Conservation (phyloP, 345 rosid genomes). For the Diplotaxis tenuifolia region DNA sequence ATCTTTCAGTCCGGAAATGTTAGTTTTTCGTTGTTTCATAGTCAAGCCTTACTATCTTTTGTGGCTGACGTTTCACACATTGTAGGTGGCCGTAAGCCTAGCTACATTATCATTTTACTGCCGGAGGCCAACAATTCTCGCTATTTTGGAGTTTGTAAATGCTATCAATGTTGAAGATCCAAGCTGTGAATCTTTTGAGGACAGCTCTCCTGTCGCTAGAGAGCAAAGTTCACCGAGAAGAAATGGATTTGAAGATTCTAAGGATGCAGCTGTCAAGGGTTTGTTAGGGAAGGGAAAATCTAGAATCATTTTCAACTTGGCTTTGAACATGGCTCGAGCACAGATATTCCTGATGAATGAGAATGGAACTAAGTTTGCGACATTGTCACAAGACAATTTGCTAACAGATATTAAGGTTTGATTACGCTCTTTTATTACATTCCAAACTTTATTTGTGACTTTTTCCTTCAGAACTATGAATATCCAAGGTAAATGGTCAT, state of each 20-base stretch:
- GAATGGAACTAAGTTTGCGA: slow-evolving; percentile 79
- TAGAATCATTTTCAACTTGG: slow-evolving; percentile 70
- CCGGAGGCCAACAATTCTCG: slow-evolving; percentile 91
- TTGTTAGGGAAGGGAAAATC: slow-evolving; percentile 94
- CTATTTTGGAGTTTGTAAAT: slow-evolving; percentile 83
- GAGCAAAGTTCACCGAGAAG: slow-evolving; percentile 44
- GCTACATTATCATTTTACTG: slow-evolving; percentile 92
- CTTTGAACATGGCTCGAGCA: slow-evolving; percentile 84
- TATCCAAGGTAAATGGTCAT: slow-evolving; percentile 1
- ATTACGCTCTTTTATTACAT: slow-evolving; percentile 21
- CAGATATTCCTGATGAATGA: slow-evolving; percentile 92
- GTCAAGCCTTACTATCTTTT: slow-evolving; percentile 21
- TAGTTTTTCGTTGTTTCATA: slow-evolving; percentile 11
- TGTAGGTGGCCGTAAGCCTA: slow-evolving; percentile 74
- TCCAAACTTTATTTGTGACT: neutral
- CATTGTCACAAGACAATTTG: slow-evolving; percentile 85
- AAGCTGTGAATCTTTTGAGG: slow-evolving; percentile 55
- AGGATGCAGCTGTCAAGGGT: slow-evolving; percentile 77
- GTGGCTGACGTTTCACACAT: slow-evolving; percentile 27
- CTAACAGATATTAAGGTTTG: slow-evolving; percentile 85
- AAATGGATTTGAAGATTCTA: slow-evolving; percentile 46
- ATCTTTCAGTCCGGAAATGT: neutral
- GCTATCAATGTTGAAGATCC: slow-evolving; percentile 66
- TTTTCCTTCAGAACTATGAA: slow-evolving; percentile 7
- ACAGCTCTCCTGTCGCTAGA: slow-evolving; percentile 51